Percentiles rank a stretch among this genome's conserved stretches.
These are phyloP conservation scores for Daldinia concentrica DNA, from an alignment of 495 filamentous ascomycete genomes.

Conservation along the genomic window DNA sequence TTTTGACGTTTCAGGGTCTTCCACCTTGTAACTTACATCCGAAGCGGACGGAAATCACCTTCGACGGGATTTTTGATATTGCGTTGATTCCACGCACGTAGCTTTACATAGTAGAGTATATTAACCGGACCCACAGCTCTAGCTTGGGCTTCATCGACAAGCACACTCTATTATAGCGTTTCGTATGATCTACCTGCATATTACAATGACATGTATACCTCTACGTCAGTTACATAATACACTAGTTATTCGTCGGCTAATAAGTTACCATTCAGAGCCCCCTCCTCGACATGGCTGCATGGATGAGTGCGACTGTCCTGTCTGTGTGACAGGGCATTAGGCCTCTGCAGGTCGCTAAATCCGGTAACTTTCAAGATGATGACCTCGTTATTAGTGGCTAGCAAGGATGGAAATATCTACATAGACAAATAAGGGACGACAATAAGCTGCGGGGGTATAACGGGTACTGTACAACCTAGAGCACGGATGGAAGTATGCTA, in stretches of 20 bases:
- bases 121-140: neutral
- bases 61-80: neutral
- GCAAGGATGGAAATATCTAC: constrained; percentile 7
- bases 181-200: neutral
- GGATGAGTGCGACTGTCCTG: constrained; percentile 14
- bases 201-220: neutral
- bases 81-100: neutral
- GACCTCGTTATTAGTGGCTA: constrained; percentile 5
- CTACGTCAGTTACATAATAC: neutral
- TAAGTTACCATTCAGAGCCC: neutral
- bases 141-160: neutral
- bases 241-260: neutral
- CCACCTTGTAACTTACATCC: constrained; percentile 1
- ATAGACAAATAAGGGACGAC: constrained; percentile 14
- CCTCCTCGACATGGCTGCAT: constrained; percentile 19
- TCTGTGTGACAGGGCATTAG: constrained; percentile 18
- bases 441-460: constrained; percentile 35
- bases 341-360: constrained; percentile 27
- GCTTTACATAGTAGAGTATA: neutral
- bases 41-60: neutral
- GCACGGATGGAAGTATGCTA: constrained; percentile 29
- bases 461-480: constrained; percentile 24
- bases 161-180: neutral
- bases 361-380: constrained; percentile 8
- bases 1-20: neutral